A percentile compares a stretch with the other conserved stretches of the same genome.
Evolutionary conservation across 805 yeast species (phyloP).

Genomic region (Saturnispora bothae): DNA sequence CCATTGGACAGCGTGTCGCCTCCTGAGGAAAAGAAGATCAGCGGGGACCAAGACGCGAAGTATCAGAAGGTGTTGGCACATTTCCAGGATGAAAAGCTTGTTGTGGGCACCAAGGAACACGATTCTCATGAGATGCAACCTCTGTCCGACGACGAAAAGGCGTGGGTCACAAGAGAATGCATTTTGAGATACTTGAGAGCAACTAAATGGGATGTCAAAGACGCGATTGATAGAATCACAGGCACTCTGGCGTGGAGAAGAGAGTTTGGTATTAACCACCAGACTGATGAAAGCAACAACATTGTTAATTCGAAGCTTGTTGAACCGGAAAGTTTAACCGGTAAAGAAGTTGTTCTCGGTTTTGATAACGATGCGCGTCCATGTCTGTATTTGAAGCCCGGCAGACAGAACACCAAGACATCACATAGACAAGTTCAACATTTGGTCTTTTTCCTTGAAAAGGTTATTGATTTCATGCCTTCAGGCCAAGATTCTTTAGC

Average conservation of each 20-base stretch:
- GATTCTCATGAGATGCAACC: slow-evolving; percentile 27
- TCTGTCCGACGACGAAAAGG: slow-evolving; percentile 48
- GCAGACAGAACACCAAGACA: slow-evolving; percentile 90
- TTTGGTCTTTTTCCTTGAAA: slow-evolving; percentile 83
- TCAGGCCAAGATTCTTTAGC: slow-evolving; percentile 93
- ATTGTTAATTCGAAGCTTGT: slow-evolving; percentile 43
- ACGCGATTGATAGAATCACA: slow-evolving; percentile 64
- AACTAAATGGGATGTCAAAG: slow-evolving; percentile 73
- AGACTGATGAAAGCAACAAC: slow-evolving; percentile 38
- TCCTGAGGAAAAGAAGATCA: slow-evolving; percentile 37
- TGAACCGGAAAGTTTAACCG: slow-evolving; percentile 71
- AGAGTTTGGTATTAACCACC: slow-evolving; percentile 62
- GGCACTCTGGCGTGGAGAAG: slow-evolving; percentile 87
- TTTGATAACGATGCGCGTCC: slow-evolving; percentile 87
- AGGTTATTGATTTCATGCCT: slow-evolving; percentile 91
- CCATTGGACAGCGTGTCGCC: slow-evolving; percentile 44
- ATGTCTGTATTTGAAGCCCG: slow-evolving; percentile 84
- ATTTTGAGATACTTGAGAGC: slow-evolving; percentile 84
- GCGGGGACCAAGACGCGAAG: slow-evolving; percentile 45
- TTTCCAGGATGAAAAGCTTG: slow-evolving; percentile 44
- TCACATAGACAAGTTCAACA: slow-evolving; percentile 92
- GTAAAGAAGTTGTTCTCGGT: slow-evolving; percentile 87
- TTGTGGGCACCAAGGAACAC: slow-evolving; percentile 41
- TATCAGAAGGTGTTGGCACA: slow-evolving; percentile 54
- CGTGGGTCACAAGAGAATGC: slow-evolving; percentile 93